A percentile compares a stretch with the other conserved stretches of the same genome.
Evolutionary conservation across 495 filamentous ascomycete genomes (phyloP).

Genomic region (Podospora tetraspora): DNA sequence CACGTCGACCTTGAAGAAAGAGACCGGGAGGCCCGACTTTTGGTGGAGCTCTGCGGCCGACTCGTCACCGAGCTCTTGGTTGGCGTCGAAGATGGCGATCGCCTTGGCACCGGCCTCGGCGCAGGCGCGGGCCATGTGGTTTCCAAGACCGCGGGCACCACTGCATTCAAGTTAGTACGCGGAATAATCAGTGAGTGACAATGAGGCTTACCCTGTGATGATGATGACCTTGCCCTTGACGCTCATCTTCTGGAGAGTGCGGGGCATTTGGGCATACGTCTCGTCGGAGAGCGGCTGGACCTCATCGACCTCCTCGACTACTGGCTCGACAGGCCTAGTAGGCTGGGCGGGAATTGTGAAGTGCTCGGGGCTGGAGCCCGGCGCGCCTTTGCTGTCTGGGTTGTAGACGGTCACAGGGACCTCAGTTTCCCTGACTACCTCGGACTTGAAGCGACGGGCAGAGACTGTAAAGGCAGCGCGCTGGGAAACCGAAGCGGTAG

Average conservation of each 20-base stretch:
- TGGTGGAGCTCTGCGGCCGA: slow-evolving; percentile 60
- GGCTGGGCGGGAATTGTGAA: slow-evolving; percentile 77
- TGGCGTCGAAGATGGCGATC: slow-evolving; percentile 68
- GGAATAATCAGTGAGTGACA: neutral
- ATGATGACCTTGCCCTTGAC: slow-evolving; percentile 63
- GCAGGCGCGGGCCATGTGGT: slow-evolving; percentile 70
- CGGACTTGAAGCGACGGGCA: slow-evolving; percentile 35
- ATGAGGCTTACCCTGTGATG: slow-evolving; percentile 61
- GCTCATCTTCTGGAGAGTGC: slow-evolving; percentile 58
- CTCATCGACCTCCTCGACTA: slow-evolving; percentile 27
- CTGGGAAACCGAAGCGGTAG: slow-evolving; percentile 17
- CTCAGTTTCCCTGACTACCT: slow-evolving; percentile 47
- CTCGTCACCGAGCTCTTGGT: slow-evolving; percentile 65
- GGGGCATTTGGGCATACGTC: slow-evolving; percentile 46
- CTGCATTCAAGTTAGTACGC: slow-evolving; percentile 37
- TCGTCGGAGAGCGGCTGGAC: slow-evolving; percentile 41
- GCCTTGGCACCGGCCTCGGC: slow-evolving; percentile 68
- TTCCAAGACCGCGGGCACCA: slow-evolving; percentile 70
- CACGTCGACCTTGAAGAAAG: slow-evolving; percentile 74
- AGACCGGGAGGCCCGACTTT: slow-evolving; percentile 62
- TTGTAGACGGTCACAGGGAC: slow-evolving; percentile 46
- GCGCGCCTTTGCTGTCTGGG: slow-evolving; percentile 37
- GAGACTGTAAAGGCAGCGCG: slow-evolving; percentile 38
- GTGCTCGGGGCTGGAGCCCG: slow-evolving; percentile 49
- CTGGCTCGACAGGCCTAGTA: slow-evolving; percentile 31